Percentiles rank a stretch among this genome's conserved stretches.
These are phyloP conservation scores for Cladobotryum mycophilum DNA, from an alignment of 2,329 filamentous ascomycete genomes.

Conservation along the genomic window DNA sequence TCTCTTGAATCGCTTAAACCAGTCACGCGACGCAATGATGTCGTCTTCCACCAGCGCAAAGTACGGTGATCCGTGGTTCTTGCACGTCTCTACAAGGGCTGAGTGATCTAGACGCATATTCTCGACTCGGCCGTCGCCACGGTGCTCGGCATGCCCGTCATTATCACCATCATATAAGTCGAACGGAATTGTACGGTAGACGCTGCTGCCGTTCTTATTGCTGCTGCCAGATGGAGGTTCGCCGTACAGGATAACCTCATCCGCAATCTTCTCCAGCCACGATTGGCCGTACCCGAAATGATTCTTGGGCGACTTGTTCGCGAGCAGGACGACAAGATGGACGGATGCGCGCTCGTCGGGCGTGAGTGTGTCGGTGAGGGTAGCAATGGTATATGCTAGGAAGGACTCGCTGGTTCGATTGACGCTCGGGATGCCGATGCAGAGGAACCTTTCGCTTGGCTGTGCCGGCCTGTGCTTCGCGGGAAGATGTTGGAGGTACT, in stretches of 20 bases:
- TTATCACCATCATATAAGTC: constrained; percentile 17
- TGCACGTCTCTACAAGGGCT: constrained; percentile 27
- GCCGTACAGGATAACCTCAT: constrained; percentile 29
- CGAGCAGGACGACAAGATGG: constrained; percentile 28
- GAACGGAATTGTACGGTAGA: constrained; percentile 16
- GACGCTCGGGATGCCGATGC: constrained; percentile 30
- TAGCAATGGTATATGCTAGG: constrained; percentile 24
- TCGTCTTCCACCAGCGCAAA: constrained; percentile 34
- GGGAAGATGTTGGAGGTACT: constrained; percentile 14
- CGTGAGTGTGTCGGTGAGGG: constrained; percentile 26
- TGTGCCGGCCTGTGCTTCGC: not conserved
- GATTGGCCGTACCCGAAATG: constrained; percentile 26
- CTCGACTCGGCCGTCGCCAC: constrained; percentile 24
- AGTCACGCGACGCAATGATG: constrained; percentile 28
- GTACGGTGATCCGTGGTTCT: constrained; percentile 22
- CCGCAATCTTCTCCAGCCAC: constrained; percentile 27
- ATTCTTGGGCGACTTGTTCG: constrained; percentile 24
- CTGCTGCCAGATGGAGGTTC: not conserved
- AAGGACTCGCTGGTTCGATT: constrained; percentile 26
- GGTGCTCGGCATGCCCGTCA: not conserved
- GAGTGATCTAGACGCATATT: constrained; percentile 30
- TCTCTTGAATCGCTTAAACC: constrained; percentile 24
- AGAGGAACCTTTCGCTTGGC: constrained; percentile 16
- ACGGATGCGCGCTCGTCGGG: constrained; percentile 25
- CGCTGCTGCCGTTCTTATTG: not conserved